Evolutionary conservation across 2,329 filamentous ascomycete species (phyloP).

Genomic region (Triangularia setosa): DNA sequence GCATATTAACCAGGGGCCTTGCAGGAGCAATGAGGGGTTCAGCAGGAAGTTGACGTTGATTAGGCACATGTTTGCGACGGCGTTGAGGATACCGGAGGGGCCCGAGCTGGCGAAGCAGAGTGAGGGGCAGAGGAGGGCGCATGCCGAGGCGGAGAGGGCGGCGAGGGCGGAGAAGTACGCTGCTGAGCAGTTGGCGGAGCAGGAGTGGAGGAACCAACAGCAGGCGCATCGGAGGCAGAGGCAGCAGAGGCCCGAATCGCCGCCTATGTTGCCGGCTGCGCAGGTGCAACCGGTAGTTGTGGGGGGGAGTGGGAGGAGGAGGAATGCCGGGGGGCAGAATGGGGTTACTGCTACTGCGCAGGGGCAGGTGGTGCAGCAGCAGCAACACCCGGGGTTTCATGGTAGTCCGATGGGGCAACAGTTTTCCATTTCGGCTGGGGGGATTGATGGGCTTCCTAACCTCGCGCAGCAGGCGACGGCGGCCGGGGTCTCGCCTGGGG

Average conservation of each 20-base stretch:
- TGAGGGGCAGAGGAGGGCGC: not conserved
- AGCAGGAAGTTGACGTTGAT: conserved; percentile 6
- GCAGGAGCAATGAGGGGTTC: conserved; percentile 11
- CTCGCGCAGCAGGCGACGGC: not conserved
- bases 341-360: not conserved
- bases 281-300: not conserved
- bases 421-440: not conserved
- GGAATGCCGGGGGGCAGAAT: not conserved
- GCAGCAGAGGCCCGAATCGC: not conserved
- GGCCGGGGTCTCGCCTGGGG: not conserved
- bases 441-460: not conserved
- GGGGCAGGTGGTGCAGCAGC: not conserved
- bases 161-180: conserved; percentile 9
- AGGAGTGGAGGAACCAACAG: not conserved
- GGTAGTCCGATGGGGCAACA: not conserved
- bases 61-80: conserved; percentile 7
- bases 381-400: not conserved
- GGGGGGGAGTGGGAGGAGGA: not conserved
- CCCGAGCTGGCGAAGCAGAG: conserved; percentile 1
- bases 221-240: not conserved
- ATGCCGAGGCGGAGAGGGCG: conserved; percentile 8
- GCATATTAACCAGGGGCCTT: conserved; percentile 10
- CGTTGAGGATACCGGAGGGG: conserved; percentile 7
- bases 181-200: not conserved
- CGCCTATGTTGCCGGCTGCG: not conserved